Evolutionary conservation across 2,329 filamentous ascomycete species (phyloP).

Genomic region (Colletotrichum euphorbiae): DNA sequence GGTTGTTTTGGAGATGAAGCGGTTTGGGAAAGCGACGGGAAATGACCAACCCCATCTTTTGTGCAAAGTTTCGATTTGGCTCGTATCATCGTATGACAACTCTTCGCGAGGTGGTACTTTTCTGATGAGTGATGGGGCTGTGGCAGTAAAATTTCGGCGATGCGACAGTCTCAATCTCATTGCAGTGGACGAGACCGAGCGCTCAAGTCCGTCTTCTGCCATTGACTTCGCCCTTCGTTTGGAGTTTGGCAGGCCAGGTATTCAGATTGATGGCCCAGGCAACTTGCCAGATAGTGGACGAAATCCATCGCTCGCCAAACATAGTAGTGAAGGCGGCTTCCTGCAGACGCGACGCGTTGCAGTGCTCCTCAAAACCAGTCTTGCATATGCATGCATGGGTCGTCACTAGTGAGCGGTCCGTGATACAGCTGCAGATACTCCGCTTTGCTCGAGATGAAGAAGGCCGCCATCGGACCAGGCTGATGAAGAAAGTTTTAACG

Average conservation of each 20-base stretch:
- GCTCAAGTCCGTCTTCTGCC: not conserved
- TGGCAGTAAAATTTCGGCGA: not conserved
- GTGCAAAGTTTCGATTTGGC: constrained; percentile 13
- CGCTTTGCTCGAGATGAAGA: constrained; percentile 12
- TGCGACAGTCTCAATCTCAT: constrained; percentile 16
- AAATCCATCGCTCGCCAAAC: not conserved
- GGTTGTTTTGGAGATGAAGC: constrained; percentile 22
- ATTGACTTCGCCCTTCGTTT: not conserved
- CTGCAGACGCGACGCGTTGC: constrained; percentile 13
- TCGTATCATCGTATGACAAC: constrained; percentile 23
- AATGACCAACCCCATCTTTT: constrained; percentile 33
- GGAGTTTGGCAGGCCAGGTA: not conserved
- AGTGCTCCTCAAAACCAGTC: constrained; percentile 11
- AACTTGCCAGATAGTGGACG: too few species aligned
- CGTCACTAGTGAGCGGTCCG: constrained; percentile 26
- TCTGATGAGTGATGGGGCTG: constrained; percentile 23
- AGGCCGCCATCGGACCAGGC: constrained; percentile 6
- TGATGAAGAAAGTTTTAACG: not conserved
- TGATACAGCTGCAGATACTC: constrained; percentile 31
- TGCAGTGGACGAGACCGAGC: not conserved
- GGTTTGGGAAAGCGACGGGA: constrained; percentile 28
- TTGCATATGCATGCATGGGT: constrained; percentile 21
- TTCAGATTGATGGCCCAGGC: not conserved
- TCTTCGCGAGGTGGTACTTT: constrained; percentile 12
- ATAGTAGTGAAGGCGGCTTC: not conserved